Base-by-base conservation (phyloP, 805 yeast species). In the Ogataea glucozyma region DNA sequence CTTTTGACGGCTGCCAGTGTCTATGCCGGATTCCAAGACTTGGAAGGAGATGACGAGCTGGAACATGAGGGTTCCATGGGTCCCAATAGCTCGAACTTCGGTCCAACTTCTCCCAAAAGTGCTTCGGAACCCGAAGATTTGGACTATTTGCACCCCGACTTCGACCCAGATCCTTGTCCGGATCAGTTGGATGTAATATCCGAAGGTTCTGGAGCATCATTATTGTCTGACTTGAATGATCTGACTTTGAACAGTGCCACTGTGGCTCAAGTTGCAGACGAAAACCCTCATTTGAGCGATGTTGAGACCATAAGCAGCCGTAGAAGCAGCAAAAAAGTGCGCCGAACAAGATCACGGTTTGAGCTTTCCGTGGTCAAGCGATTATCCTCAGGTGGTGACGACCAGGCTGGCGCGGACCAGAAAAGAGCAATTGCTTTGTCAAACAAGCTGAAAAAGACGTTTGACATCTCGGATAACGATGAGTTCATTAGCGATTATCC, bases 401-500 rank as follows among this genome's bases (percentile, higher is more conserved):
- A 47, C 38, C 47, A 42, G 11, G 37, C 33, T 12, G 27, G 30
- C n/a, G n/a, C n/a, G n/a, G n/a, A n/a, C 12, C 44, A 54, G 34
- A 43, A 61, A 46, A 57, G 72, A 18, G 75, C 75, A 1, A 23
- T 51, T 1, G 70, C 69, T 1, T 50, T 73, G 2, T 59, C 65
- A 16, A 53, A 57, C 6, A 71, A 69, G 42, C 49, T 74, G 31
- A 58, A 54, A 26, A 48, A 54, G 6, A 61, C 65, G 1, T 75
- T 76, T 52, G 71, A 70, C 4, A 61, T 83, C n/a, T 60, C 63
- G n/a, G 75, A 71, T 16, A 71, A 72, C 30, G 89, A 83, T 51
- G 61, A 62, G n/a, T 72, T 83, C 46, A 53, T 75, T 23, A 75
- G 73, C n/a, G 85, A 81, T 48, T 84, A 73, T 54, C 74, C 83